Evolutionary conservation across 331 rosid species (phyloP).

Genomic region (Acacia pycnantha): DNA sequence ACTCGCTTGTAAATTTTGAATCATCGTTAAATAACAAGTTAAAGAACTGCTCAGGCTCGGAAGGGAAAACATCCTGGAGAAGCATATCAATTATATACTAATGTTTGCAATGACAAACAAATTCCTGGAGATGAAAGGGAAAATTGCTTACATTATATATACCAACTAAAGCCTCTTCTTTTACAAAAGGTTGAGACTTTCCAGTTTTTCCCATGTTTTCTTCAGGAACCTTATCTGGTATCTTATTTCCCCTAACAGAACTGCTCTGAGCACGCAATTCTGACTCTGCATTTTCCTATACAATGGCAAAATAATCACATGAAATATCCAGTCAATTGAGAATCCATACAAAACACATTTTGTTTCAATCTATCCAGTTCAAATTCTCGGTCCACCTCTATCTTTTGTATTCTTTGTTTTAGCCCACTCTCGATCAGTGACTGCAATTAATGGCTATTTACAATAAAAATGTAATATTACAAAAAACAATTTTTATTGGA

Average conservation of each 20-base stretch:
- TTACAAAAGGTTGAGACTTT: constrained; percentile 63
- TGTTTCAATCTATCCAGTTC: not conserved
- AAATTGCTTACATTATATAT: constrained; percentile 69
- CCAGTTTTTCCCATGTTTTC: constrained; percentile 52
- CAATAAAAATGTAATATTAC: not conserved
- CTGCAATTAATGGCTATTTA: not conserved
- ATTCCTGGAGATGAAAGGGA: constrained; percentile 6
- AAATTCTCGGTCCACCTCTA: not conserved
- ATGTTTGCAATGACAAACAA: constrained; percentile 23
- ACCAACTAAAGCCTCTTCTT: constrained; percentile 72
- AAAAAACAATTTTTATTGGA: not conserved
- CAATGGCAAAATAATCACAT: constrained; percentile 29
- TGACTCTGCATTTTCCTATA: constrained; percentile 86
- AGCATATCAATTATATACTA: constrained; percentile 32
- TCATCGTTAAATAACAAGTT: constrained; percentile 60
- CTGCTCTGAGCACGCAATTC: constrained; percentile 98
- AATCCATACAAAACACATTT: not conserved
- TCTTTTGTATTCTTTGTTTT: constrained; percentile 7
- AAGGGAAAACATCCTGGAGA: constrained; percentile 79
- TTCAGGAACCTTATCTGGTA: constrained; percentile 52
- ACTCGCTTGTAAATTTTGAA: constrained; percentile 64
- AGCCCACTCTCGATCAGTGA: not conserved
- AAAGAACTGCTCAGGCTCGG: constrained; percentile 81
- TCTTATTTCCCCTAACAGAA: constrained; percentile 62
- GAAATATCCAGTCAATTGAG: constrained; percentile 14